These are phyloP conservation scores for Penicillium waksmanii DNA, from an alignment of 495 filamentous ascomycete genomes.

Conservation along the genomic window DNA sequence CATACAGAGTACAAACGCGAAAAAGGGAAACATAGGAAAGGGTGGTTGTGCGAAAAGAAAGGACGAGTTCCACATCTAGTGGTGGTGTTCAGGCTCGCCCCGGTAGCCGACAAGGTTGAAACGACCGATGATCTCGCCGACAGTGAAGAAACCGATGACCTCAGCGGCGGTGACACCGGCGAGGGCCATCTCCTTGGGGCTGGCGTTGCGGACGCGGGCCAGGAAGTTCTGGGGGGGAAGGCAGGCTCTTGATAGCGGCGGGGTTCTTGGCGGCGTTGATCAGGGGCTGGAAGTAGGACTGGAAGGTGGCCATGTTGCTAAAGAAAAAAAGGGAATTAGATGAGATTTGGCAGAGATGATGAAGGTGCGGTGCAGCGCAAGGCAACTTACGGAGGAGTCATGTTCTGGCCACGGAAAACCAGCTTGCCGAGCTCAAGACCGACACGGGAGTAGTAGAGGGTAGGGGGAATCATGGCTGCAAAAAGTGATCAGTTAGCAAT, in stretches of 20 bases:
- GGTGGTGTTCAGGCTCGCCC: conserved; percentile 65
- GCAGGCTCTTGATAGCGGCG: conserved; percentile 46
- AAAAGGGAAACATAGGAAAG: conserved; percentile 41
- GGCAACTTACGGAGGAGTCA: conserved; percentile 86
- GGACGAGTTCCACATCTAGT: conserved; percentile 53
- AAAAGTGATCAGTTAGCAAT: conserved; percentile 32
- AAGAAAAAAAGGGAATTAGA: conserved; percentile 21
- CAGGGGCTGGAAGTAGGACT: conserved; percentile 80
- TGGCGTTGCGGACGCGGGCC: conserved; percentile 68
- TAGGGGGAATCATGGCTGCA: conserved; percentile 80
- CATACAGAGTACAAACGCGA: conserved; percentile 54
- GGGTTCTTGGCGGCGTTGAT: conserved; percentile 72
- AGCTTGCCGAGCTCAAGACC: conserved; percentile 83
- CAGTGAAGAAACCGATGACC: conserved; percentile 93
- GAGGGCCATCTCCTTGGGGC: conserved; percentile 65
- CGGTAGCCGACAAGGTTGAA: conserved; percentile 93
- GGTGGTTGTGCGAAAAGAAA: conserved; percentile 33
- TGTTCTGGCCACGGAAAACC: conserved; percentile 85
- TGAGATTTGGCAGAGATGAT: neutral
- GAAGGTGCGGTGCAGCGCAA: neutral
- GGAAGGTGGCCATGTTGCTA: conserved; percentile 79
- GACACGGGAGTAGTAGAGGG: conserved; percentile 89
- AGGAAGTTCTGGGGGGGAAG: conserved; percentile 58
- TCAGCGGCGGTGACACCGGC: conserved; percentile 81
- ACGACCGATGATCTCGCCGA: conserved; percentile 95